These are phyloP conservation scores for Claviceps capensis DNA, from an alignment of 2,329 filamentous ascomycete genomes.

Conservation along the genomic window DNA sequence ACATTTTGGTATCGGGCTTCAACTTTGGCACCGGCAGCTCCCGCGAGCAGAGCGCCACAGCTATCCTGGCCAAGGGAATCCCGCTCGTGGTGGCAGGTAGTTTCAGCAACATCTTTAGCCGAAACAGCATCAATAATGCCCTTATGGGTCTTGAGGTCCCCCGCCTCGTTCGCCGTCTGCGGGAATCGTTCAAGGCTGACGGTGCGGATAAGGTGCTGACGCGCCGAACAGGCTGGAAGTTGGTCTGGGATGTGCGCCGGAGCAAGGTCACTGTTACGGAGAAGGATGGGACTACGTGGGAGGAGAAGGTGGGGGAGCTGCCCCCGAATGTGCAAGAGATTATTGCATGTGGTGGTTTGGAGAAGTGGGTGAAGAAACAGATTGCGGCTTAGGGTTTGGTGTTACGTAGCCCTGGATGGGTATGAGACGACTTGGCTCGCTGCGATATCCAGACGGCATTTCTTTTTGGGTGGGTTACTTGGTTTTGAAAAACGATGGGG, in stretches of 20 bases:
- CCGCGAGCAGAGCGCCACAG: slow-evolving; percentile 74
- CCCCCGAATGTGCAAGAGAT: slow-evolving; percentile 80
- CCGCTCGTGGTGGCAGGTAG: slow-evolving; percentile 68
- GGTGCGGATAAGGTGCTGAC: neutral
- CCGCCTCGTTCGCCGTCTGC: slow-evolving; percentile 48
- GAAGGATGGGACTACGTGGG: slow-evolving; percentile 56
- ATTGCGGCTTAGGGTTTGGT: slow-evolving; percentile 24
- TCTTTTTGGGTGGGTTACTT: neutral
- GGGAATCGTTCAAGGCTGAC: slow-evolving; percentile 41
- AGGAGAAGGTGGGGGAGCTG: slow-evolving; percentile 68
- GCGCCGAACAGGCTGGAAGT: slow-evolving; percentile 57
- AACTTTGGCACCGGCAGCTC: slow-evolving; percentile 68
- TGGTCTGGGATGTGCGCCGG: slow-evolving; percentile 66
- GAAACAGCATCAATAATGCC: slow-evolving; percentile 71
- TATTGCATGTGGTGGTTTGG: slow-evolving; percentile 62
- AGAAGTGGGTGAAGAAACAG: slow-evolving; percentile 69
- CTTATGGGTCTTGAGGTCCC: slow-evolving; percentile 61
- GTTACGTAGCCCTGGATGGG: neutral
- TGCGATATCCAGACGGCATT: neutral
- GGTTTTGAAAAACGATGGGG: neutral
- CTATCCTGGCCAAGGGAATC: slow-evolving; percentile 68
- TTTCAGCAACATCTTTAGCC: slow-evolving; percentile 71
- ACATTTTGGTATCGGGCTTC: slow-evolving; percentile 75
- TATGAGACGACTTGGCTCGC: neutral
- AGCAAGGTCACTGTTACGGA: slow-evolving; percentile 57